These are phyloP conservation scores for Xanthoconium stramineum DNA, from an alignment of 768 basidiomycete genomes.

Conservation along the genomic window DNA sequence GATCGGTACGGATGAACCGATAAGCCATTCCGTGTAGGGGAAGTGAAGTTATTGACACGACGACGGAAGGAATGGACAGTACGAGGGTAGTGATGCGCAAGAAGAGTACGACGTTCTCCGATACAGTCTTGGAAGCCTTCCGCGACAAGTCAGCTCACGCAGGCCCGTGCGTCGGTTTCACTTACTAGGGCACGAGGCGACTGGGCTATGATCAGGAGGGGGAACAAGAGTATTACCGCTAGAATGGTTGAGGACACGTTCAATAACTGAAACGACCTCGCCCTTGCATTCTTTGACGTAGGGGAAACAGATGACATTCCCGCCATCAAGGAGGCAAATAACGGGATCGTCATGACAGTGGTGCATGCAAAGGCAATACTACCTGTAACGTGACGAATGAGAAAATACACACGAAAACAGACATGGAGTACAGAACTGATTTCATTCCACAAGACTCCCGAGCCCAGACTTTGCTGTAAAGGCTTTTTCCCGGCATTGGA, in stretches of 20 bases:
- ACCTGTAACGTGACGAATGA: slow-evolving; percentile 35
- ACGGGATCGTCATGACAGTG: slow-evolving; percentile 59
- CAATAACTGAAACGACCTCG: slow-evolving; percentile 57
- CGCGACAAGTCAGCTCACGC: slow-evolving; percentile 11
- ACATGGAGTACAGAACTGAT: slow-evolving; percentile 45
- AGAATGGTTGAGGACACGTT: slow-evolving; percentile 48
- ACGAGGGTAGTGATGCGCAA: slow-evolving; percentile 53
- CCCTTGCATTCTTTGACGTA: slow-evolving; percentile 40
- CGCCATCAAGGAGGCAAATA: slow-evolving; percentile 59
- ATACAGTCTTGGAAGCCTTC: slow-evolving; percentile 5
- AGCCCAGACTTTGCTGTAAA: slow-evolving; percentile 31
- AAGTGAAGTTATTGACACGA: slow-evolving; percentile 53
- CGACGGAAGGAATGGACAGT: slow-evolving; percentile 55
- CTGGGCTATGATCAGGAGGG: slow-evolving; percentile 54
- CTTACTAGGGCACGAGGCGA: slow-evolving; percentile 42
- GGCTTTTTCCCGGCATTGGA: slow-evolving; percentile 48
- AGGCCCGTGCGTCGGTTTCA: slow-evolving; percentile 22
- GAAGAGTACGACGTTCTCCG: slow-evolving; percentile 23
- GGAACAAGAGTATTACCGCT: slow-evolving; percentile 51
- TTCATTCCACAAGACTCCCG: slow-evolving; percentile 60
- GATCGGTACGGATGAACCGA: slow-evolving; percentile 37
- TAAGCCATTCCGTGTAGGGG: slow-evolving; percentile 45
- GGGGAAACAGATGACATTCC: slow-evolving; percentile 10
- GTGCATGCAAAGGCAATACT: slow-evolving; percentile 62
- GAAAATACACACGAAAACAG: not conserved